These are phyloP conservation scores for Scenedesmus sp. DNA, from an alignment of 163 green algal genomes.

Conservation along the genomic window DNA sequence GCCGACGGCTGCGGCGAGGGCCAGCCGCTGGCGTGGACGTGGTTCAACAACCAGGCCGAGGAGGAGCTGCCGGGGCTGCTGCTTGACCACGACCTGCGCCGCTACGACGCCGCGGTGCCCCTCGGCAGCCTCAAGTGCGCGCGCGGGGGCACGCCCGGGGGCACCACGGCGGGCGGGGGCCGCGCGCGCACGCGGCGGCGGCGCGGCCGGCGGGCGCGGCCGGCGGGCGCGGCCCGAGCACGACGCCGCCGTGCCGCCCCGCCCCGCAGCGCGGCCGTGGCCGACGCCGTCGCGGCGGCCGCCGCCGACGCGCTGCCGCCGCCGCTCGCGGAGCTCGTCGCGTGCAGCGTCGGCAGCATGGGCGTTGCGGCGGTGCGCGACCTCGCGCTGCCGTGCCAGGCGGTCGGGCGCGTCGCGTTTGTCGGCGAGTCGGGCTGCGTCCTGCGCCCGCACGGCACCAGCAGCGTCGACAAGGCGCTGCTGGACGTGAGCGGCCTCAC, in stretches of 20 bases:
- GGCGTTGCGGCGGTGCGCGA: conserved; percentile 20
- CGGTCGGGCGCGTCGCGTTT: conserved; percentile 13
- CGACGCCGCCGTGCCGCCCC: neutral
- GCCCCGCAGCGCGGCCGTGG: conserved; percentile 14
- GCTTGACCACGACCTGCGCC: conserved; percentile 9
- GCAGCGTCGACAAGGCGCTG: neutral
- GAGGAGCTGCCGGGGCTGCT: conserved; percentile 41
- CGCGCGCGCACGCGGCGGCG: neutral
- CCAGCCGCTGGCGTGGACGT: conserved; percentile 27
- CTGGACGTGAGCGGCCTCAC: conserved; percentile 10
- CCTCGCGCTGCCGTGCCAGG: conserved; percentile 6
- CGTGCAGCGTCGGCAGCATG: conserved; percentile 13
- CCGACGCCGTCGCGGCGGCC: conserved; percentile 22
- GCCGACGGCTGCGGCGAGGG: neutral
- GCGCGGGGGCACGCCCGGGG: neutral
- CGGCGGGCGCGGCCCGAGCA: too few relatives aligned
- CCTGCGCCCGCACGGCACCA: conserved; percentile 23
- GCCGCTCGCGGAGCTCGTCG: conserved; percentile 14
- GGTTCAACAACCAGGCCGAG: conserved; percentile 43
- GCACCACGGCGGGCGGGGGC: neutral
- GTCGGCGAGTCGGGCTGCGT: conserved; percentile 24
- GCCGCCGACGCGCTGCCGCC: conserved; percentile 19
- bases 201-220: neutral
- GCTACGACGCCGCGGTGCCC: conserved; percentile 23
- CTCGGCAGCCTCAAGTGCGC: conserved; percentile 31